Evolutionary conservation across 495 filamentous ascomycete genomes (phyloP).

Genomic region (Recurvomyces mirabilis): DNA sequence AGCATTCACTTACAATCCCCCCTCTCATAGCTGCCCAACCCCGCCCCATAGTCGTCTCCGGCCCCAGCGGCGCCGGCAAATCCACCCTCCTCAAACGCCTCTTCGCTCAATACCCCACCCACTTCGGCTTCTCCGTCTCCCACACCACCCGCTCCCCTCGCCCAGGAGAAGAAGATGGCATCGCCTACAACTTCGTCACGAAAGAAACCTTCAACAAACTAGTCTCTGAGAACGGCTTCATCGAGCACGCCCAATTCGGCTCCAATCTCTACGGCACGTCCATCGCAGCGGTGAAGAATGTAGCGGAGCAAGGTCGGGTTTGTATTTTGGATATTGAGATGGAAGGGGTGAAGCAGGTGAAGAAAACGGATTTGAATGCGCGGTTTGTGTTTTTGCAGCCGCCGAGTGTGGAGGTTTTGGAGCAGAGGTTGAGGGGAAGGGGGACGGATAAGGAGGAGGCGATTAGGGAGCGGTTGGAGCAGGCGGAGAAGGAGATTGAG

Average conservation of each 20-base stretch:
- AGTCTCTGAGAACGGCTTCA: constrained; percentile 60
- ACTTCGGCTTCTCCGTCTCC: constrained; percentile 72
- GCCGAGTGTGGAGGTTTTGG: constrained; percentile 61
- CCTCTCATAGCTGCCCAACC: no score
- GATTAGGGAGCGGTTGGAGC: constrained; percentile 59
- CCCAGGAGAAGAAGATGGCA: constrained; percentile 60
- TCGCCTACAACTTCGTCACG: constrained; percentile 71
- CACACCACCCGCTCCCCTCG: constrained; percentile 78
- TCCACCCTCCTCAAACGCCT: constrained; percentile 72
- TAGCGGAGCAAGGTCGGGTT: constrained; percentile 53
- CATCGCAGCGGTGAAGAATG: constrained; percentile 60
- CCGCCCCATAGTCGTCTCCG: constrained; percentile 76
- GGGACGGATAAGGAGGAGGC: constrained; percentile 74
- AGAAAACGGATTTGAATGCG: constrained; percentile 55
- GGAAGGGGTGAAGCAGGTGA: constrained; percentile 97
- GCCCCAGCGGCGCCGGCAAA: constrained; percentile 80
- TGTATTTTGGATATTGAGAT: constrained; percentile 87
- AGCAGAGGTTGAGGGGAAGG: constrained; percentile 64
- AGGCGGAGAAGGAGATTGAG: constrained; percentile 74
- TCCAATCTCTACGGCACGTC: constrained; percentile 82
- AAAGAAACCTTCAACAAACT: constrained; percentile 59
- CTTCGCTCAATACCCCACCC: constrained; percentile 54
- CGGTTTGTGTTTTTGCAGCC: constrained; percentile 81
- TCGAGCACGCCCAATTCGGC: constrained; percentile 83
- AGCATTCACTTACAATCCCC: no score